These are phyloP conservation scores for Ophiostoma quercus DNA, from an alignment of 2,329 filamentous ascomycete genomes.

Conservation along the genomic window DNA sequence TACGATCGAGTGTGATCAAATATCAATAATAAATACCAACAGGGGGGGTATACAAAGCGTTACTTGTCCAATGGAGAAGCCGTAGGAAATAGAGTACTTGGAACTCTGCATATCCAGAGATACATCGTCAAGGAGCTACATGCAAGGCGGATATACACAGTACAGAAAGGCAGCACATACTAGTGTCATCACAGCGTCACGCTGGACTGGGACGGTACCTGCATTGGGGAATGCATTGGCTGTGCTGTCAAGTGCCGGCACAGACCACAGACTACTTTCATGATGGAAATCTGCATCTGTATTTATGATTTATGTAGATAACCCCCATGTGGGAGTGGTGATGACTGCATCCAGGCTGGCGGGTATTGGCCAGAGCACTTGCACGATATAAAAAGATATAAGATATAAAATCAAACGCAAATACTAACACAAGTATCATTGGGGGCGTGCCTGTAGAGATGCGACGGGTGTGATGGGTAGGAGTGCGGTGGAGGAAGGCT, in stretches of 20 bases:
- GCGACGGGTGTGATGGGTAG: neutral
- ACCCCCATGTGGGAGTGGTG: neutral
- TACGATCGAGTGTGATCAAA: constrained; percentile 5
- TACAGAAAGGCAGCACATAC: neutral
- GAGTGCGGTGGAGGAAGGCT: neutral
- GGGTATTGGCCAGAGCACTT: neutral
- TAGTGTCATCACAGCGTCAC: neutral
- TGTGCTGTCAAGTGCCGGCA: neutral
- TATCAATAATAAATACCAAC: neutral
- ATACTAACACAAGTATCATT: neutral
- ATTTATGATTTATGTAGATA: neutral
- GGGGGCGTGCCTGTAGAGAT: neutral
- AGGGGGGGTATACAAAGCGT: too few species aligned
- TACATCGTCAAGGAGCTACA: neutral
- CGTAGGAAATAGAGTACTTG: neutral
- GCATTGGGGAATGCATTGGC: neutral
- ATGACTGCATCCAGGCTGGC: neutral
- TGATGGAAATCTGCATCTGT: neutral
- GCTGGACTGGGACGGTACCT: neutral
- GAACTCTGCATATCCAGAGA: neutral
- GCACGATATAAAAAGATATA: neutral
- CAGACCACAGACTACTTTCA: neutral
- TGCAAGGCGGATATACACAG: neutral
- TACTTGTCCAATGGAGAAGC: neutral
- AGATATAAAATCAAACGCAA: neutral